Conservation (phyloP, 2,329 filamentous ascomycete genomes). For the Microcyclosporella mali region DNA sequence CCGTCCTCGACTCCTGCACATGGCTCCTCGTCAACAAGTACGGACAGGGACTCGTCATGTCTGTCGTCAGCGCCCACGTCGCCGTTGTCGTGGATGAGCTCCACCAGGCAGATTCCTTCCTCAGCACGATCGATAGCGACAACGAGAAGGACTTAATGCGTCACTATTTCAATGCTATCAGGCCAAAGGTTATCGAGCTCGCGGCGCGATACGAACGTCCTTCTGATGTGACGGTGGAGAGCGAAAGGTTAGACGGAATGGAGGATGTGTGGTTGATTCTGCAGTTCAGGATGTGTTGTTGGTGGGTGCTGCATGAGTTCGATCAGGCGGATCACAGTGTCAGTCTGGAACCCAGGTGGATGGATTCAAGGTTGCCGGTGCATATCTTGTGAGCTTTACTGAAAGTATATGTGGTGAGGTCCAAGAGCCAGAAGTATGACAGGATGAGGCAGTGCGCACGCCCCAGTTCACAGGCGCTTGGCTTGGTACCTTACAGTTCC, state of each 20-base stretch:
- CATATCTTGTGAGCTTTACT: constrained; percentile 9
- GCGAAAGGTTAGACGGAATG: not conserved
- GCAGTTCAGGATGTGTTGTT: constrained; percentile 9
- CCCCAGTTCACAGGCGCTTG: no score
- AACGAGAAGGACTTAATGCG: constrained; percentile 8
- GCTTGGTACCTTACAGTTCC: no score
- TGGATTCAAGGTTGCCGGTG: constrained; percentile 10
- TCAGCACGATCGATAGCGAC: constrained; percentile 6
- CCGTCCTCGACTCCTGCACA: constrained; percentile 2
- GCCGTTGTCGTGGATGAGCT: constrained; percentile 6
- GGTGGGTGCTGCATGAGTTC: constrained; percentile 13
- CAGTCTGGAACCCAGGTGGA: constrained; percentile 7
- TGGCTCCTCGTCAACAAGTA: constrained; percentile 1
- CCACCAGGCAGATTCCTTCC: constrained; percentile 1
- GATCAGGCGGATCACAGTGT: constrained; percentile 7
- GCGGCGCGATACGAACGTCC: no score
- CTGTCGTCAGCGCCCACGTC: constrained; percentile 7
- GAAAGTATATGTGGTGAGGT: no score
- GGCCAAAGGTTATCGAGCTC: constrained; percentile 1
- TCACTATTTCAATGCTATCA: constrained; percentile 5
- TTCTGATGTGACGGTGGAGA: no score
- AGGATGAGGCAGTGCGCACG: no score
- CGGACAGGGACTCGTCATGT: constrained; percentile 1
- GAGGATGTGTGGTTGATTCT: constrained; percentile 10
- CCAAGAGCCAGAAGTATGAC: no score